Evolutionary conservation across 495 filamentous ascomycete species (phyloP).

Genomic region (Antarctomyces pellizariae): DNA sequence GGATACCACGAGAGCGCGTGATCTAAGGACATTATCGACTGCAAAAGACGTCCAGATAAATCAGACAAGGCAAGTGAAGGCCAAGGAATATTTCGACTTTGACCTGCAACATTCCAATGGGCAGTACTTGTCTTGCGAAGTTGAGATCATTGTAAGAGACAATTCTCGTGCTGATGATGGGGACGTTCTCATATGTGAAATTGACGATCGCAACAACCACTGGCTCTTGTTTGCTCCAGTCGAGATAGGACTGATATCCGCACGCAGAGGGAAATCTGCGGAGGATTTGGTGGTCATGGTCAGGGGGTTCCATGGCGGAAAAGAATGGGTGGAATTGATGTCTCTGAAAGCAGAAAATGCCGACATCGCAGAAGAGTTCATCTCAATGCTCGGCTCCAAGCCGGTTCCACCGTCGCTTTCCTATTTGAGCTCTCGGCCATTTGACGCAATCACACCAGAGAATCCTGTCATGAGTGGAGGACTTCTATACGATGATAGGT

Average conservation of each 20-base stretch:
- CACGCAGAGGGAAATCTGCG: constrained; percentile 46
- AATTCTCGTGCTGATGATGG: constrained; percentile 35
- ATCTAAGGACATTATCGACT: constrained; percentile 50
- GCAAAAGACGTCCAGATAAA: constrained; percentile 48
- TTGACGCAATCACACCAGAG: not conserved
- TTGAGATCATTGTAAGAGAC: constrained; percentile 76
- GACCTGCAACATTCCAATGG: constrained; percentile 75
- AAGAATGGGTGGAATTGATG: constrained; percentile 65
- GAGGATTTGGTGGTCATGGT: constrained; percentile 69
- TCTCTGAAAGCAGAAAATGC: constrained; percentile 45
- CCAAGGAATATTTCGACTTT: constrained; percentile 73
- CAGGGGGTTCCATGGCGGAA: constrained; percentile 32
- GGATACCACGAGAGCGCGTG: constrained; percentile 53
- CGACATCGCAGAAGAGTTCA: constrained; percentile 63
- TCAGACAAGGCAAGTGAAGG: constrained; percentile 48
- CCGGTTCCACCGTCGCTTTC: constrained; percentile 43
- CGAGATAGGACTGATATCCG: constrained; percentile 42
- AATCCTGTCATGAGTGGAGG: not conserved
- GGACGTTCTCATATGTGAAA: constrained; percentile 77
- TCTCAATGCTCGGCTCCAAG: constrained; percentile 51
- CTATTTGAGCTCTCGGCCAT: not conserved
- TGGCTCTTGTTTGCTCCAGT: constrained; percentile 86
- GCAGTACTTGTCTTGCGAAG: constrained; percentile 63
- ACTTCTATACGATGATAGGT: too few relatives aligned
- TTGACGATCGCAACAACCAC: constrained; percentile 43